Conservation (phyloP, 768 basidiomycete genomes). For the Leccinum disarticulatum region DNA sequence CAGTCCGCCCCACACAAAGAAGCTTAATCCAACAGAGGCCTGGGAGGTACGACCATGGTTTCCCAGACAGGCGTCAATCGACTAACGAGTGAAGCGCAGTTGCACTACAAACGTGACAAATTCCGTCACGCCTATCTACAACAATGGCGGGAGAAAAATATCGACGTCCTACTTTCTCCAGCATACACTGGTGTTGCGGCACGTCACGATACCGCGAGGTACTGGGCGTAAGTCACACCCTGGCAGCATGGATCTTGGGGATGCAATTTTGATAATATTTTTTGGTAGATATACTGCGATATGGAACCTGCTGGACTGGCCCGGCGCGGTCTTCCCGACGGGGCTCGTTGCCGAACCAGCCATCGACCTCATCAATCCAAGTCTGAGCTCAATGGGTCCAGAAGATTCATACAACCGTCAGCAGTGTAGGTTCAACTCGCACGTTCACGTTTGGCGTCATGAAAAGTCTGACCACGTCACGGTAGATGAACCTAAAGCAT, state of each 20-base stretch:
- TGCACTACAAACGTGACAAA: constrained; percentile 33
- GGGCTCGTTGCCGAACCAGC: constrained; percentile 33
- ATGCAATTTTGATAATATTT: neutral
- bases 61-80: neutral
- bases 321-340: constrained; percentile 44
- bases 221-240: constrained; percentile 29
- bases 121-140: constrained; percentile 36
- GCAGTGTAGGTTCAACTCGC: constrained; percentile 18
- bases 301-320: constrained; percentile 47
- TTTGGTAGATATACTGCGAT: constrained; percentile 38
- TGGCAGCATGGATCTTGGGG: neutral
- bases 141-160: constrained; percentile 38
- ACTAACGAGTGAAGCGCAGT: constrained; percentile 14
- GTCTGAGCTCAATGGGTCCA: neutral
- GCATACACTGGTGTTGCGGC: constrained; percentile 36
- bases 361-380: constrained; percentile 19
- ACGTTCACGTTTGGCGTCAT: neutral
- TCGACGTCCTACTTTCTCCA: constrained; percentile 44
- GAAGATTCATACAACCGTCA: constrained; percentile 22
- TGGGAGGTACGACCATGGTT: constrained; percentile 30
- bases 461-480: constrained; percentile 2
- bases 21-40: constrained; percentile 22
- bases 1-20: constrained; percentile 25
- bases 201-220: constrained; percentile 37
- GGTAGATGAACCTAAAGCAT: constrained; percentile 23